Evolutionary conservation across 169 alveolate species (phyloP).

Genomic region (Plasmodium knowlesi): DNA sequence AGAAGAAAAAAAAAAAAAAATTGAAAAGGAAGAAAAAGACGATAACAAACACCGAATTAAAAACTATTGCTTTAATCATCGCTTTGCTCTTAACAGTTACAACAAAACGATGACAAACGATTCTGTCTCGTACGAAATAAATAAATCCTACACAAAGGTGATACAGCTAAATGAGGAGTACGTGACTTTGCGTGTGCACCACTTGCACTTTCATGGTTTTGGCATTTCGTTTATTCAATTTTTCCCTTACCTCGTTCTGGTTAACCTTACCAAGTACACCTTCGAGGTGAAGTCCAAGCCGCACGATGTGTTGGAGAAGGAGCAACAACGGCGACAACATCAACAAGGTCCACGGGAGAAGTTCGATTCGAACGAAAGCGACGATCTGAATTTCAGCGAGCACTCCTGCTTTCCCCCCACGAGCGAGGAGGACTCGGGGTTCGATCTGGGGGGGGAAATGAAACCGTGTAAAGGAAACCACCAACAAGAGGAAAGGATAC

Average conservation of each 20-base stretch:
- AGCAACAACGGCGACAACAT: neutral
- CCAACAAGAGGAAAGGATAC: too few relatives aligned
- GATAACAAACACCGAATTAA: neutral
- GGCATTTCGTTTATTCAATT: constrained; percentile 26
- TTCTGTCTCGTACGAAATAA: neutral
- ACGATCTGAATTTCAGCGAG: constrained; percentile 38
- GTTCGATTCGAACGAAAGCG: constrained; percentile 8
- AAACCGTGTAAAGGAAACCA: too few relatives aligned
- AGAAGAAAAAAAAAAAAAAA: neutral
- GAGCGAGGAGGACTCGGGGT: constrained; percentile 13
- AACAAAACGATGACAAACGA: neutral
- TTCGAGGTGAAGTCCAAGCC: constrained; percentile 23
- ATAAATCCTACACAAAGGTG: constrained; percentile 17
- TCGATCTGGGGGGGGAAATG: neutral
- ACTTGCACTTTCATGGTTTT: constrained; percentile 19
- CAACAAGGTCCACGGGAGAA: neutral
- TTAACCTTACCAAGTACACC: constrained; percentile 40
- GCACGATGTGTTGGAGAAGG: neutral
- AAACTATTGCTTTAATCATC: constrained; percentile 52
- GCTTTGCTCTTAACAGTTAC: neutral
- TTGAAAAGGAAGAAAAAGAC: neutral
- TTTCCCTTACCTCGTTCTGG: constrained; percentile 30
- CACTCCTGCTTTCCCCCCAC: constrained; percentile 10
- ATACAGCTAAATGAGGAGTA: constrained; percentile 25
- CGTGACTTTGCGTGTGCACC: constrained; percentile 12